Conservation (phyloP, 2,329 filamentous ascomycete species). For the Fusarium euwallaceae region DNA sequence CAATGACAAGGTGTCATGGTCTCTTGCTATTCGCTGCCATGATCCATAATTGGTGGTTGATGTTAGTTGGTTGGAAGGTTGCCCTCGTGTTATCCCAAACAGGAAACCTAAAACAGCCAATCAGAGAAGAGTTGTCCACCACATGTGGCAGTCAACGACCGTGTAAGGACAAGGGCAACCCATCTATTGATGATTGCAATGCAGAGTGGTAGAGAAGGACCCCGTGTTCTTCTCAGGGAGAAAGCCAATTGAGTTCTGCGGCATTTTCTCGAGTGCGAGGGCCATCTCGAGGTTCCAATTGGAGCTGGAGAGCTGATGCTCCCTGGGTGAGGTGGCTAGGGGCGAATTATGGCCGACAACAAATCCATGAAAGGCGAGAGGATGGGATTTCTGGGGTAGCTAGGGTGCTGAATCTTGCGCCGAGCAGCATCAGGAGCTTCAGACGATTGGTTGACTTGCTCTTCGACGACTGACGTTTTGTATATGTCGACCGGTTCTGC, state of each 20-base stretch:
- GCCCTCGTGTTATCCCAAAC: constrained; percentile 16
- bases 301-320: not conserved
- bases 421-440: not conserved
- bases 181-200: constrained; percentile 7
- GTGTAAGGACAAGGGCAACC: constrained; percentile 31
- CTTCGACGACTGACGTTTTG: not conserved
- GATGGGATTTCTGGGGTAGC: constrained; percentile 2
- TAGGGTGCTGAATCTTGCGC: not conserved
- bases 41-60: constrained; percentile 19
- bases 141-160: constrained; percentile 43
- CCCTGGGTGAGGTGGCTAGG: not conserved
- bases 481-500: not conserved
- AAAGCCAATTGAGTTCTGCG: constrained; percentile 16
- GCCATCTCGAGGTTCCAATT: not conserved
- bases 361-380: not conserved
- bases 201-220: constrained; percentile 4
- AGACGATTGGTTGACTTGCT: not conserved
- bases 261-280: constrained; percentile 26
- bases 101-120: constrained; percentile 31
- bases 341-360: not conserved
- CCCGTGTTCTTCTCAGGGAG: not conserved
- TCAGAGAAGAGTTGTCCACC: constrained; percentile 35
- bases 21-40: constrained; percentile 2
- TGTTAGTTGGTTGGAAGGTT: constrained; percentile 30
- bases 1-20: not conserved